A percentile compares a stretch with the other conserved stretches of the same genome.
phyloP scores from a whole-genome alignment of 805 yeast species.

The Ogataea haglerorum region DNA sequence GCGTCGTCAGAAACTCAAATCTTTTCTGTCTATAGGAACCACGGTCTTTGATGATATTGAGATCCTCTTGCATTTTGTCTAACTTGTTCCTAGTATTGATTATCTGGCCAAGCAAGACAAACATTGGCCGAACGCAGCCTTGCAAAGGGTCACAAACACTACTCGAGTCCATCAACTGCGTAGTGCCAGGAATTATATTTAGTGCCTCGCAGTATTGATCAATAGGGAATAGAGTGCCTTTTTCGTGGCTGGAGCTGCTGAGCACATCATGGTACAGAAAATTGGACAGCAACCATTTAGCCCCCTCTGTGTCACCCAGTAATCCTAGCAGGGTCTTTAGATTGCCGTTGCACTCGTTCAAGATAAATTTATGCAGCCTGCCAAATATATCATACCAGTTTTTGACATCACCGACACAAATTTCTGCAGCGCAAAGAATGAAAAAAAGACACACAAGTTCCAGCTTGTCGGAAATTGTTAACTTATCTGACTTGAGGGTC shows the following conservation, averaged over 20 bases:
- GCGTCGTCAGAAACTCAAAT: conserved; percentile 2
- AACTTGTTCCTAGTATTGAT: conserved; percentile 25
- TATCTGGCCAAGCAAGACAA: conserved; percentile 36
- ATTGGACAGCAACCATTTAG: conserved; percentile 34
- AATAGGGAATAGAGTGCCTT: conserved; percentile 35
- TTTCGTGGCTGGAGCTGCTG: conserved; percentile 31
- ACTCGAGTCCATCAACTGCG: conserved; percentile 13
- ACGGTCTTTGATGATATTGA: neutral
- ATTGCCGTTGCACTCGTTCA: conserved; percentile 28
- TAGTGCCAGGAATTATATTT: conserved; percentile 8
- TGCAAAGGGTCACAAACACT: conserved; percentile 36
- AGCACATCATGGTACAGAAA: conserved; percentile 40
- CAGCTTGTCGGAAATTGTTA: conserved; percentile 9
- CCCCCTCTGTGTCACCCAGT: conserved; percentile 28
- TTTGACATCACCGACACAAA: conserved; percentile 25
- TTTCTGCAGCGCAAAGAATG: conserved; percentile 24
- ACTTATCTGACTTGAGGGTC: conserved; percentile 5
- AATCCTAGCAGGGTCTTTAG: conserved; percentile 18
- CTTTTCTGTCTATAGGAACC: conserved; percentile 1
- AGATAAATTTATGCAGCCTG: conserved; percentile 21
- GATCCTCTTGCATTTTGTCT: conserved; percentile 4
- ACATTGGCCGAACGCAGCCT: conserved; percentile 39
- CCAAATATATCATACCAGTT: conserved; percentile 19
- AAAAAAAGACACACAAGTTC: conserved; percentile 21
- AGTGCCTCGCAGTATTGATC: conserved; percentile 29